Percentiles rank a stretch among this genome's conserved stretches.
Conservation (phyloP, 192 early-diverging fungal genomes). For the Podila minutissima region DNA sequence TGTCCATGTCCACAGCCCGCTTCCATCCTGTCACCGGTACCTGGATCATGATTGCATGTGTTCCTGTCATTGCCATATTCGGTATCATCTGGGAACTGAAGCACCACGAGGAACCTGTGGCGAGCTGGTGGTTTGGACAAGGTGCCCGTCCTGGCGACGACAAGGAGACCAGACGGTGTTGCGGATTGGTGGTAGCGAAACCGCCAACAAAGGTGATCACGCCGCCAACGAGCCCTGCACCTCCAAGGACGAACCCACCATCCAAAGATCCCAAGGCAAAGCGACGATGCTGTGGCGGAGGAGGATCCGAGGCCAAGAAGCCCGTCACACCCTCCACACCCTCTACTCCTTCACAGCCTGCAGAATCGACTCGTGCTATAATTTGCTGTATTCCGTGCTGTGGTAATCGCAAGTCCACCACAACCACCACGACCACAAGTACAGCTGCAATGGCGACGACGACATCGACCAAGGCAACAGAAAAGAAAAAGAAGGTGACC, state of each 20-base stretch:
- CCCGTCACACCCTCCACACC: too few species aligned
- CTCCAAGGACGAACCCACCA: neutral
- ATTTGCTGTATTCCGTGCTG: neutral
- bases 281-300: neutral
- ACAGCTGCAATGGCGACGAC: neutral
- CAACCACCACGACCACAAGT: neutral
- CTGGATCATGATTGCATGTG: constrained; percentile 48
- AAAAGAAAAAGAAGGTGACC: neutral
- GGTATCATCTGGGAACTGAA: constrained; percentile 45
- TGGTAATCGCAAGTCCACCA: neutral
- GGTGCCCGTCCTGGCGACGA: constrained; percentile 37
- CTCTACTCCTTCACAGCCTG: too few species aligned
- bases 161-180: constrained; percentile 7
- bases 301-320: neutral
- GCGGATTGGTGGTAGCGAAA: neutral
- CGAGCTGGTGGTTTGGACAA: constrained; percentile 39
- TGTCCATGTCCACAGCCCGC: constrained; percentile 18
- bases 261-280: neutral
- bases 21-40: constrained; percentile 35
- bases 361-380: too few species aligned
- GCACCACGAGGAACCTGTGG: constrained; percentile 41
- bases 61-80: constrained; percentile 35
- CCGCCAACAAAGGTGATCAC: neutral
- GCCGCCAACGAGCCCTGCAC: neutral
- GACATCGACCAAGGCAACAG: neutral